Evolutionary conservation across 1,284 basidiomycete genomes (phyloP), one percentile per base, ranked within the genome.

Genomic region (Sporisorium iseilematis-ciliati): DNA sequence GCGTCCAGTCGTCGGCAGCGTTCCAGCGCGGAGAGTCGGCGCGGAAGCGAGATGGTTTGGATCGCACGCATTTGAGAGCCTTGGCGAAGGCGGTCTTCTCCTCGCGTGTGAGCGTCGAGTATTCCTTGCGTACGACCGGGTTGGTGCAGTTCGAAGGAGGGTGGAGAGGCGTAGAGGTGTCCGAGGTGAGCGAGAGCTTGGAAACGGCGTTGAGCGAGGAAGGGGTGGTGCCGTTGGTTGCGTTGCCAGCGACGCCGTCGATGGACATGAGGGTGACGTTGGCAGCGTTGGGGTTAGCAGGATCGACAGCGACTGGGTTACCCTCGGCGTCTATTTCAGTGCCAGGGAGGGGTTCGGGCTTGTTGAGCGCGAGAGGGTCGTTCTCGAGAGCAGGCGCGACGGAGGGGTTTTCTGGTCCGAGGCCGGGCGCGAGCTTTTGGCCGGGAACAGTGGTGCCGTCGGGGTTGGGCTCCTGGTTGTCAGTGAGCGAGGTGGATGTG

Each of bases 31-130:
- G 38, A 5, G 11, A 4, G 10, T 48, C 48, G 4, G 63, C 49
- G 2, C 33, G 33, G 51, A 60, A 75, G 2, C 73, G 67, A 2
- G 67, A 66, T 0, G 73, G 73, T n/a, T 75, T 70, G n/a, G 38
- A 4, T 21, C 61, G 64, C 0, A 75, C 57, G 38, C 67, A 75
- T 38, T 64, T 70, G 26, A 75, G 14, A 4, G 73, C 73, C 6
- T 57, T 23, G 5, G 52, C 60, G 11, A 50, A 71, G 0, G 57
- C 23, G 5, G 21, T 42, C 49, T 75, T 75, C 20, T 75, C 67
- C 5, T 31, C 53, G 7, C 25, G 25, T 0, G 54, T 52, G 38
- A 75, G 45, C 7, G 53, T 54, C 0, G 59, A 63, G 42, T 71
- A 75, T 25, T 75, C 73, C 38, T 69, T 69, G 41, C 72, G 72